Conservation (phyloP, 2,329 filamentous ascomycete species). For the Fonsecaea nubica region DNA sequence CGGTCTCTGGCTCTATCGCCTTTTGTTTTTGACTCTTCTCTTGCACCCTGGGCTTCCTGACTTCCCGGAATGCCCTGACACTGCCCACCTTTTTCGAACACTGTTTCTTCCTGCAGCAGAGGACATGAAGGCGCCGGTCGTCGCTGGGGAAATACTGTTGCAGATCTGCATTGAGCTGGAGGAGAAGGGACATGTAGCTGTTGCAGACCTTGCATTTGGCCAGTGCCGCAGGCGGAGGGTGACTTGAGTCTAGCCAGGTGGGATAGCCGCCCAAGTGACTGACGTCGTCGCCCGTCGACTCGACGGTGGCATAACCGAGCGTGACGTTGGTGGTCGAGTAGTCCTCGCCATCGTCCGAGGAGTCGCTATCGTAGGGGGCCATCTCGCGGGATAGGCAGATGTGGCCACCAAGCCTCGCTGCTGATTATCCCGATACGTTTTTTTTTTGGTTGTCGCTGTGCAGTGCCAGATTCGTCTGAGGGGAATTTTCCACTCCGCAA, state of each 20-base stretch:
- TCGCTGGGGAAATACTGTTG: constrained; percentile 85
- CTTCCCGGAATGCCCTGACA: constrained; percentile 74
- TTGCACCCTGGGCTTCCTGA: constrained; percentile 55
- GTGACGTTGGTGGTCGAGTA: constrained; percentile 76
- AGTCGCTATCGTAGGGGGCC: constrained; percentile 86
- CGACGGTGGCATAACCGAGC: constrained; percentile 84
- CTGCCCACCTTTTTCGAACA: constrained; percentile 85
- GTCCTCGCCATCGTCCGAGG: constrained; percentile 67
- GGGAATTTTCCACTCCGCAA: neutral
- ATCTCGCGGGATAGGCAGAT: constrained; percentile 52
- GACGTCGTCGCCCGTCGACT: constrained; percentile 78
- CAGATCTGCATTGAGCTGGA: constrained; percentile 90
- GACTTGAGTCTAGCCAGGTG: constrained; percentile 78
- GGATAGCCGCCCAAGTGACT: constrained; percentile 87
- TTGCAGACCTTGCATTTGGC: constrained; percentile 90
- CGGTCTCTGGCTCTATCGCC: constrained; percentile 38
- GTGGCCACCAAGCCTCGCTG: neutral
- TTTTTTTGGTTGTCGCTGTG: neutral
- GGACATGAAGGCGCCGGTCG: constrained; percentile 85
- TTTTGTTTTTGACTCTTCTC: constrained; percentile 23
- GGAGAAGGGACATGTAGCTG: constrained; percentile 78
- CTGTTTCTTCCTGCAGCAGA: constrained; percentile 76
- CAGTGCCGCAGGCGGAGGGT: constrained; percentile 74
- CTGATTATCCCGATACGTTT: neutral
- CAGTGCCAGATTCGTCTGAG: neutral